Base-by-base conservation (phyloP, 2,329 filamentous ascomycete species). In the Davidsoniella virescens region DNA sequence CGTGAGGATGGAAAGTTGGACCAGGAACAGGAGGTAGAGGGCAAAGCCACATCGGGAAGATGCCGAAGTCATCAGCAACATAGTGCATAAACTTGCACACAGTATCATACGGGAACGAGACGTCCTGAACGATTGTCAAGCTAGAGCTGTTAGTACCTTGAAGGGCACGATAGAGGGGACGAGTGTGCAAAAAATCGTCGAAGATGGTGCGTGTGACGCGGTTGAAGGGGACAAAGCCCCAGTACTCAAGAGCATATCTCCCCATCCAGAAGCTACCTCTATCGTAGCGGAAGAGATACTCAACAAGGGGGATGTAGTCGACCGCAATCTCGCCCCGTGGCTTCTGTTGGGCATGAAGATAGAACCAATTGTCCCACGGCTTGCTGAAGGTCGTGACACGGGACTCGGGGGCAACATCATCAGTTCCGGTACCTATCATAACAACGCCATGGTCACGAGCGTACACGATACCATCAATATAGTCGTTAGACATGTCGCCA, bases 281-380 rank as follows among this genome's bases (percentile, higher is more conserved):
- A 60, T 84, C 79, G 63, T 82, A 84, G 14, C 80, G 73, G 63
- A 84, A 84, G 53, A 84, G 72, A 61, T 84, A 84, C 58, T 84
- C 80, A 2, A 65, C 64, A 0, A 84, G 56, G 0, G 78, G 78
- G 1, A 84, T 70, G 51, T 73, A 73, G 52, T 82, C 75, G 5
- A 68, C 61, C 2, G 54, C 57, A 4, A 53, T 60, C 9, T 57
- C 53, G 26, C 44, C 47, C 52, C 61, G 62, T 54, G 61, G 56
- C 37, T 62, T 59, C n/a, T 68, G 62, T 55, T 75, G 63, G 1
- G 74, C 80, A 55, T 83, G 81, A 2, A 86, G 65, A 53, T 85
- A 87, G 59, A 84, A 85, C 84, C 82, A 87, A 0, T 79, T 76
- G 55, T 87, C 82, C 3, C 61, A 62, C 0, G 72, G 65, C 9